Percentiles rank a stretch among this genome's conserved stretches.
phyloP scores from a whole-genome alignment of 2,329 filamentous ascomycete genomes.

The Knufia petricola region DNA sequence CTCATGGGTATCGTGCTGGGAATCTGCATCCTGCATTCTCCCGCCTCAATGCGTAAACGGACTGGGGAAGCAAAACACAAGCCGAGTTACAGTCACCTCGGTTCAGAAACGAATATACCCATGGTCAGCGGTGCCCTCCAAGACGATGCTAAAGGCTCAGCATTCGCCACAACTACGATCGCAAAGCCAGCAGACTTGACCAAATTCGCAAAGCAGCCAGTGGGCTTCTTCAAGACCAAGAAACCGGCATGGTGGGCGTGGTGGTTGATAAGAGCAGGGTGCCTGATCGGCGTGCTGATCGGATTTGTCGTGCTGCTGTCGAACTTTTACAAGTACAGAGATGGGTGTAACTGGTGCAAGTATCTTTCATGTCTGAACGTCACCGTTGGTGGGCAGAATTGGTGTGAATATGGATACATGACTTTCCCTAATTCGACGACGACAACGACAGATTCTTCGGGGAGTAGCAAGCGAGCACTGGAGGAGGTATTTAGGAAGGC shows the following conservation, averaged over 20 bases:
- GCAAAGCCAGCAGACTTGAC: conserved; percentile 47
- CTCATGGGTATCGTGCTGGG: conserved; percentile 83
- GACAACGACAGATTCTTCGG: background rate
- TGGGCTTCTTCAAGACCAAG: conserved; percentile 80
- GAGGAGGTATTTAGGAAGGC: conserved; percentile 2
- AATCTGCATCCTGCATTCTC: conserved; percentile 79
- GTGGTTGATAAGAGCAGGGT: conserved; percentile 78
- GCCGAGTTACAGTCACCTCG: conserved; percentile 14
- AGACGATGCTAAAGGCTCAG: conserved; percentile 37
- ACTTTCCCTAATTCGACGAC: conserved; percentile 21
- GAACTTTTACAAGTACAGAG: conserved; percentile 77
- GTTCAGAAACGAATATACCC: background rate
- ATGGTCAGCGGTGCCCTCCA: conserved; percentile 9
- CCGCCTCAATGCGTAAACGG: conserved; percentile 64
- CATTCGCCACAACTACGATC: conserved; percentile 35
- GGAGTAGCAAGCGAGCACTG: conserved; percentile 6
- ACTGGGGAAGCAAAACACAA: conserved; percentile 46
- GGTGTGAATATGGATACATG: conserved; percentile 33
- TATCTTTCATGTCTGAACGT: conserved; percentile 75
- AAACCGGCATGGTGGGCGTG: conserved; percentile 95
- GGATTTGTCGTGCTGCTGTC: conserved; percentile 78
- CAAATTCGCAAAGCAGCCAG: conserved; percentile 40
- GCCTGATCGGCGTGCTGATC: conserved; percentile 69
- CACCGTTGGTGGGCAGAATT: conserved; percentile 26
- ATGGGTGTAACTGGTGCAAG: conserved; percentile 84